Base-by-base conservation (phyloP, 164 flowering plant genomes). In the Aristolochia fimbriata region DNA sequence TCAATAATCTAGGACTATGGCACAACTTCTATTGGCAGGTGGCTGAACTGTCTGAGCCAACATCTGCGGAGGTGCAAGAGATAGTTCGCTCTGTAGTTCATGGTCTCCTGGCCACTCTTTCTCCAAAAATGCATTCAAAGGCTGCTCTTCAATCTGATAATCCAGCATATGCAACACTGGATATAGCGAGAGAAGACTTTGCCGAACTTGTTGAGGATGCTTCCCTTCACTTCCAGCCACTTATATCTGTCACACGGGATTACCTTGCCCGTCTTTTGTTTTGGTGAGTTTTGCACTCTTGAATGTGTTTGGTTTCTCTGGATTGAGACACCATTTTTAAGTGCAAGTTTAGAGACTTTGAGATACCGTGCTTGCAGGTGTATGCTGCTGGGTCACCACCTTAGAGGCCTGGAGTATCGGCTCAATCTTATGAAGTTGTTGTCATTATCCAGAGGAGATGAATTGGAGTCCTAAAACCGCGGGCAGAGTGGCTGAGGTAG, bases 91-190 rank as follows among this genome's bases (percentile, higher is more conserved):
- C 82, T 46, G 88, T 83, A 47, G 82, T 87, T 12, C 88, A 85
- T 70, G 94, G 94, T 69, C 88, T 90, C 60, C 83, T 87, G 15
- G 94, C 94, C 27, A 87, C 91, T 4, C 84, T 85, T 59, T 87
- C 94, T 51, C 94, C 94, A 0, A 87, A 73, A 66, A 81, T 90
- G 82, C 92, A 90, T 57, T 83, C 97, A 0, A 80, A 80, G 64
- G 76, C 76, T 56, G 82, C 87, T n/a, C 76, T 77, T 54, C 59
- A 59, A 11, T 65, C 78, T 37, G 85, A 79, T 58, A 78, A 78
- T 63, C 55, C 73, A 24, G 15, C 83, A 19, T 5, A 65, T 45
- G 82, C 83, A 59, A 46, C 74, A 16, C 31, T 70, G 21, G 77
- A 73, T 63, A 45, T 65, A 66, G 75, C 73, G 25, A 77, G 67